A percentile compares a stretch with the other conserved stretches of the same genome.
Evolutionary conservation across 2,329 filamentous ascomycete genomes (phyloP).

Genomic region (Botrytis squamosa): DNA sequence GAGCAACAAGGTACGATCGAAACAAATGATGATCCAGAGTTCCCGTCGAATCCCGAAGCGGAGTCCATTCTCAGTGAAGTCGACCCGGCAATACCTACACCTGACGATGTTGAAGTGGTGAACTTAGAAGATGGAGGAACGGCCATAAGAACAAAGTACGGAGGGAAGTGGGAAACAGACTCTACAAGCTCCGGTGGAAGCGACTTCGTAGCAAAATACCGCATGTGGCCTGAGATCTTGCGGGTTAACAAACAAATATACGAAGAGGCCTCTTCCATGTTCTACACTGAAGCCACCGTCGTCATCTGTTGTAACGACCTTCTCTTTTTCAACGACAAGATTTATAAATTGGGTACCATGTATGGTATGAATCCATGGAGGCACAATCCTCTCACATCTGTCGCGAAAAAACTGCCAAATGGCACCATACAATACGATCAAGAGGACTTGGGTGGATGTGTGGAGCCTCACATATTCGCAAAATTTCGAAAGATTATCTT

Average conservation of each 20-base stretch:
- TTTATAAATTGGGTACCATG: conserved; percentile 5
- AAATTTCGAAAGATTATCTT: conserved; percentile 27
- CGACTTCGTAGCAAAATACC: conserved; percentile 16
- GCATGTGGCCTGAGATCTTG: conserved; percentile 23
- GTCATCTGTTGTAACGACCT: conserved; percentile 26
- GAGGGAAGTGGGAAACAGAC: neutral
- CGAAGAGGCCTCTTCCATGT: conserved; percentile 23
- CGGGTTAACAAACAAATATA: conserved; percentile 26
- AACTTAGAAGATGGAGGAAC: conserved; percentile 4
- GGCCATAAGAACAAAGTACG: neutral
- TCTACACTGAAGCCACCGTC: conserved; percentile 24
- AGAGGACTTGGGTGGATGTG: conserved; percentile 5
- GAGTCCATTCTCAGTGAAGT: conserved; percentile 9
- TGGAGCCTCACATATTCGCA: conserved; percentile 30
- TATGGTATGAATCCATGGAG: conserved; percentile 24
- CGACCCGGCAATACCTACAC: neutral
- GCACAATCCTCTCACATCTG: conserved; percentile 23
- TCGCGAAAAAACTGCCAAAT: conserved; percentile 2
- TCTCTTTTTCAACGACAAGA: conserved; percentile 22
- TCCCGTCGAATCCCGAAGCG: conserved; percentile 5
- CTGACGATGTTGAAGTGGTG: neutral
- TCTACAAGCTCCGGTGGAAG: neutral
- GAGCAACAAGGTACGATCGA: neutral
- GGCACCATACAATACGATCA: conserved; percentile 20
- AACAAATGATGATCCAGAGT: neutral